Evolutionary conservation across 495 filamentous ascomycete genomes (phyloP).

Genomic region (Sordaria brevicollis): DNA sequence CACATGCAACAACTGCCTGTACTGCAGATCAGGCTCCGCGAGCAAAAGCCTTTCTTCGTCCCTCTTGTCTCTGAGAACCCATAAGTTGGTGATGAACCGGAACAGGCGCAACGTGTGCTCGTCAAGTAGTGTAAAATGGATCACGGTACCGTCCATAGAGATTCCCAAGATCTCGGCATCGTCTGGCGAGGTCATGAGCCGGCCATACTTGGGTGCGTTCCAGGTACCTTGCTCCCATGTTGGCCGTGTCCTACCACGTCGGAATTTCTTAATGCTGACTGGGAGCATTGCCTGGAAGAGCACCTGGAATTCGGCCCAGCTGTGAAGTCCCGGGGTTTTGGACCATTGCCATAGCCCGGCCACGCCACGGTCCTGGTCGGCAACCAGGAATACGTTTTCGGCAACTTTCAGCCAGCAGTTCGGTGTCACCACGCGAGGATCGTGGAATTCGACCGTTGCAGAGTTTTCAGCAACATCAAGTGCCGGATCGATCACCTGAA

Average conservation of each 20-base stretch:
- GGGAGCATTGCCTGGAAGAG: constrained; percentile 42
- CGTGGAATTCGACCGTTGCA: background rate
- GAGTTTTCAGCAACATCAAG: background rate
- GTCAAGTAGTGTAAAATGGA: constrained; percentile 47
- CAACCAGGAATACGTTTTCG: constrained; percentile 28
- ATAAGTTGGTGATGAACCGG: constrained; percentile 50
- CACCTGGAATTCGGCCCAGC: constrained; percentile 23
- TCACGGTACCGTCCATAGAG: constrained; percentile 54
- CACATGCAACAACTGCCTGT: constrained; percentile 43
- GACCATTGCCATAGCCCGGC: constrained; percentile 42
- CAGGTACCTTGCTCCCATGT: constrained; percentile 23
- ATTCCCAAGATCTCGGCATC: constrained; percentile 47
- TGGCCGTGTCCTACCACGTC: constrained; percentile 32
- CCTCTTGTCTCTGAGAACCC: constrained; percentile 20
- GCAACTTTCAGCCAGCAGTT: constrained; percentile 3
- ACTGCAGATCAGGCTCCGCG: constrained; percentile 16
- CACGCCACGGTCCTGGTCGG: constrained; percentile 37
- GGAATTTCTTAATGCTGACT: constrained; percentile 39
- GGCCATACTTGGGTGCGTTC: constrained; percentile 17
- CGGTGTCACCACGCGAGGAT: background rate
- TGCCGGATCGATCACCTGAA: constrained; percentile 30
- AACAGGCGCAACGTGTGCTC: constrained; percentile 50
- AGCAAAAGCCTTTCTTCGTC: background rate
- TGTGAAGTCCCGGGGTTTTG: constrained; percentile 18
- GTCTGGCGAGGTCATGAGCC: constrained; percentile 15